These are phyloP conservation scores for Atkinsonella texensis DNA, from an alignment of 2,329 filamentous ascomycete species.

Conservation along the genomic window DNA sequence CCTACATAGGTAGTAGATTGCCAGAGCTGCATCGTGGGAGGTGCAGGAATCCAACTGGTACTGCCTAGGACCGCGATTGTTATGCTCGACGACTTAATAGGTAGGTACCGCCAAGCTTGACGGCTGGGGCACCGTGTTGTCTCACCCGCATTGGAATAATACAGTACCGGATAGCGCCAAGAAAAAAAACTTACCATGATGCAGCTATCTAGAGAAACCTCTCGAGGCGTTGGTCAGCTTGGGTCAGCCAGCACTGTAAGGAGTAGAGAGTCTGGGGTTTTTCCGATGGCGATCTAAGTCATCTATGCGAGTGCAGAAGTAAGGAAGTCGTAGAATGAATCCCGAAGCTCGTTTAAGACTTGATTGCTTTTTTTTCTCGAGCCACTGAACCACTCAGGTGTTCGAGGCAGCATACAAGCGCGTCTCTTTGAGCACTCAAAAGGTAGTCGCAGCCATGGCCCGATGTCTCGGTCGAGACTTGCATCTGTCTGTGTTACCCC, in stretches of 20 bases:
- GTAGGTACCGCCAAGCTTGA: too few relatives aligned
- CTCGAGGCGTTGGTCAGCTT: neutral
- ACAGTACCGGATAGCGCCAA: too few relatives aligned
- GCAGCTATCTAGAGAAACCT: neutral
- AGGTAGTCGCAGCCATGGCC: too few relatives aligned
- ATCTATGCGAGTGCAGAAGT: neutral
- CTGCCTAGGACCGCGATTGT: neutral
- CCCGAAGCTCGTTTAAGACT: neutral
- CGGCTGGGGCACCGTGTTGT: too few relatives aligned
- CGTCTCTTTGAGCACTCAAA: too few relatives aligned
- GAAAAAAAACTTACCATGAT: too few relatives aligned
- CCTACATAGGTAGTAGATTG: neutral
- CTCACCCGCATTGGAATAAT: too few relatives aligned
- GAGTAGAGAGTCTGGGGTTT: neutral
- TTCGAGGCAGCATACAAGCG: neutral
- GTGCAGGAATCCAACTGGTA: neutral
- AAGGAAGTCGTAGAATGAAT: neutral
- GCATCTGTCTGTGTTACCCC: neutral
- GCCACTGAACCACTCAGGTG: neutral
- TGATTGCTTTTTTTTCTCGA: neutral
- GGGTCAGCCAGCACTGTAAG: neutral
- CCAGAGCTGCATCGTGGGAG: neutral
- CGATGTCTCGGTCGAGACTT: neutral
- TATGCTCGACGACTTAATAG: too few relatives aligned
- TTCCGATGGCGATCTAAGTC: neutral